Percentiles rank a stretch among this genome's conserved stretches.
phyloP scores from a whole-genome alignment of 108 stramenopile species.

The Skeletonema tropicum region DNA sequence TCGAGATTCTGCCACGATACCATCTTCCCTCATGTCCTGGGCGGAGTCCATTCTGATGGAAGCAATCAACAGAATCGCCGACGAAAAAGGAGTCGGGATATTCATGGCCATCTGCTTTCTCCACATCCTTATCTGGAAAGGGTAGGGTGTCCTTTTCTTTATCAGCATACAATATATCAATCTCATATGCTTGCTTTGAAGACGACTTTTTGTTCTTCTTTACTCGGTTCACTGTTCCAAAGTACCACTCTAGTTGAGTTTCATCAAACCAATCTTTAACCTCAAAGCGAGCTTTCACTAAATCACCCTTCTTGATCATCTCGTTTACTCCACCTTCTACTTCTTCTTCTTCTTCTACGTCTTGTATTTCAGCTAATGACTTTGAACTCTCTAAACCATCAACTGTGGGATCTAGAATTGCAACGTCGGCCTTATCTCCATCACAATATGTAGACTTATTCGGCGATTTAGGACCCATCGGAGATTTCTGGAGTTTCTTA shows the following conservation, averaged over 20 bases:
- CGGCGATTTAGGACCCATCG: constrained; percentile 1
- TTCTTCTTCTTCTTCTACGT: neutral
- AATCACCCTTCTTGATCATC: constrained; percentile 12
- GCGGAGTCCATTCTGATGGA: constrained; percentile 22
- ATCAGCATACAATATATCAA: neutral
- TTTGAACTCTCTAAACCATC: neutral
- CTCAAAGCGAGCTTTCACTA: neutral
- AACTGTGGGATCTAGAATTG: neutral
- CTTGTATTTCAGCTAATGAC: neutral
- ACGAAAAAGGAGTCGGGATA: constrained; percentile 26
- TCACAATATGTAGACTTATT: neutral
- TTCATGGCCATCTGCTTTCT: constrained; percentile 4
- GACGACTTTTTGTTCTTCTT: neutral
- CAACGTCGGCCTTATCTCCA: neutral
- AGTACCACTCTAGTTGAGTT: constrained; percentile 12
- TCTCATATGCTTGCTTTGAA: neutral
- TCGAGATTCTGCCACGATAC: constrained; percentile 44
- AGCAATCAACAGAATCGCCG: constrained; percentile 45
- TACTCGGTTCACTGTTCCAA: constrained; percentile 4
- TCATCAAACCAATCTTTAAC: constrained; percentile 2
- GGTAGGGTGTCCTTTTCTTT: neutral
- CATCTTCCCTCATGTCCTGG: constrained; percentile 10
- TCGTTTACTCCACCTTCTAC: neutral
- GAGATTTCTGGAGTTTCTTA: constrained; percentile 1
- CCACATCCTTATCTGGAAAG: constrained; percentile 14